Conservation (phyloP, 2,329 filamentous ascomycete species). For the Tolypocladium album region DNA sequence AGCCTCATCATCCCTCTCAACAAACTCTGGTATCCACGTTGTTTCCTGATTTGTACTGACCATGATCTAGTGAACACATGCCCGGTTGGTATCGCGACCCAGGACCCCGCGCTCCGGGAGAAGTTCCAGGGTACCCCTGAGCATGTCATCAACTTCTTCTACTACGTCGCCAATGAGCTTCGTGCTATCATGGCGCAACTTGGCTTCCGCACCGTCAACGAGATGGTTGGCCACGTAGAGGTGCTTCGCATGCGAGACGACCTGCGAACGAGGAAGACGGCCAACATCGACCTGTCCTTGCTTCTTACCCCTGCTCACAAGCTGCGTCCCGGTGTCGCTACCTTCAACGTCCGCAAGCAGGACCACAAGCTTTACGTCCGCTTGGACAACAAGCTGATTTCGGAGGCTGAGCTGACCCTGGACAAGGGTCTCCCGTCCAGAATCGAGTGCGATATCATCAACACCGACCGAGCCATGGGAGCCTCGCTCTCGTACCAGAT, state of each 20-base stretch:
- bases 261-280: conserved; percentile 75
- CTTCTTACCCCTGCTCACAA: conserved; percentile 95
- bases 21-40: not conserved
- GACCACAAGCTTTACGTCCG: conserved; percentile 89
- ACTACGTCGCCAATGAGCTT: conserved; percentile 92
- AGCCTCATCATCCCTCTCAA: not conserved
- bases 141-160: conserved; percentile 98
- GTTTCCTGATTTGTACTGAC: not conserved
- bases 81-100: conserved; percentile 89
- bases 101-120: conserved; percentile 86
- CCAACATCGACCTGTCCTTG: conserved; percentile 85
- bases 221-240: conserved; percentile 94
- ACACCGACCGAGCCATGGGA: conserved; percentile 89
- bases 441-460: conserved; percentile 93
- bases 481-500: conserved; percentile 94
- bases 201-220: conserved; percentile 89
- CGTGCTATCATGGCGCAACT: conserved; percentile 95
- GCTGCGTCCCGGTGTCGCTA: conserved; percentile 84
- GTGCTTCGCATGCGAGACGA: conserved; percentile 80
- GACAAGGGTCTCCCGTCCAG: conserved; percentile 89
- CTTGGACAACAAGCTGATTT: conserved; percentile 93
- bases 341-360: conserved; percentile 96
- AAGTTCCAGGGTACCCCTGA: conserved; percentile 91
- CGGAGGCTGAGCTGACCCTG: conserved; percentile 85
- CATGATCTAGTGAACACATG: conserved; percentile 52